Percentiles rank a stretch among this genome's conserved stretches.
Evolutionary conservation across 495 filamentous ascomycete species (phyloP).

Genomic region (Ascodesmis nigricans): DNA sequence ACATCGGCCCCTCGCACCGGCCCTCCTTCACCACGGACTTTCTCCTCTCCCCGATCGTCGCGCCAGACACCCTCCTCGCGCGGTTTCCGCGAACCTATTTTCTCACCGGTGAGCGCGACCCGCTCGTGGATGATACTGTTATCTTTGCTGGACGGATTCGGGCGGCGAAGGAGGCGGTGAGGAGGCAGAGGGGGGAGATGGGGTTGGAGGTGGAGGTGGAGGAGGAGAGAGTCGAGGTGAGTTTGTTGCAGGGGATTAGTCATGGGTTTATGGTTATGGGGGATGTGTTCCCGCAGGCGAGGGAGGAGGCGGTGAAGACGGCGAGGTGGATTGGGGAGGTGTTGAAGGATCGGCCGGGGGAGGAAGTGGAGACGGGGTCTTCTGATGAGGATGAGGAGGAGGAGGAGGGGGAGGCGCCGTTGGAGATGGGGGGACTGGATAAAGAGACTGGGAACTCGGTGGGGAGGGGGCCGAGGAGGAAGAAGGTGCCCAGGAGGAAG

Average conservation of each 20-base stretch:
- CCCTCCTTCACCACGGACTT: constrained; percentile 87
- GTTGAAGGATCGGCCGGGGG: constrained; percentile 31
- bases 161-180: constrained; percentile 53
- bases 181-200: constrained; percentile 37
- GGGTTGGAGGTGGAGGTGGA: constrained; percentile 28
- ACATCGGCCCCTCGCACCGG: constrained; percentile 77
- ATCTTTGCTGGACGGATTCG: constrained; percentile 78
- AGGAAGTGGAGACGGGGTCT: too few relatives aligned
- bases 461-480: constrained; percentile 9
- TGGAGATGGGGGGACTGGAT: constrained; percentile 16
- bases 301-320: constrained; percentile 55
- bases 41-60: constrained; percentile 67
- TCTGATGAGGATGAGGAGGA: constrained; percentile 23
- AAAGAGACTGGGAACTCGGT: constrained; percentile 4
- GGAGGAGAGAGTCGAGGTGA: constrained; percentile 40
- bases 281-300: constrained; percentile 61
- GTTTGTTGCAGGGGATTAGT: constrained; percentile 62
- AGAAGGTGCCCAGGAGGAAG: constrained; percentile 18
- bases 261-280: constrained; percentile 92
- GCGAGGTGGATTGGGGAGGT: constrained; percentile 55
- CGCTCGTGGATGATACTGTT: constrained; percentile 86
- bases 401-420: constrained; percentile 17
- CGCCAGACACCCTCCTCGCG: constrained; percentile 60
- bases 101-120: constrained; percentile 84
- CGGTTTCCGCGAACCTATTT: constrained; percentile 82